Percentiles rank a stretch among this genome's conserved stretches.
Conservation (phyloP, 164 flowering plant genomes). For the Magnolia officinalis region DNA sequence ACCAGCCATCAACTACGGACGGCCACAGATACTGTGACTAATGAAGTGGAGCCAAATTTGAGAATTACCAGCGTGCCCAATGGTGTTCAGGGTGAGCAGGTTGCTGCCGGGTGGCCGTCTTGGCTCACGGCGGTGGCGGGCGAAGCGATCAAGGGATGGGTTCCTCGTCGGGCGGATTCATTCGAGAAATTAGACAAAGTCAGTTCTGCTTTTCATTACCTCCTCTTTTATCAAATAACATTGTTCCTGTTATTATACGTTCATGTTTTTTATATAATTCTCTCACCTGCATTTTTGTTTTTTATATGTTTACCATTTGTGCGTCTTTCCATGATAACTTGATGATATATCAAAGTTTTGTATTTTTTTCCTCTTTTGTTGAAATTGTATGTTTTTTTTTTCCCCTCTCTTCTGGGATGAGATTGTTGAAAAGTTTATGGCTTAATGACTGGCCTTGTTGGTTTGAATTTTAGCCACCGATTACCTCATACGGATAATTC, state of each 20-base stretch:
- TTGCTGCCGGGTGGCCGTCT: constrained; percentile 33
- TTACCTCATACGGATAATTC: too few species aligned
- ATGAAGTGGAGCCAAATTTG: constrained; percentile 9
- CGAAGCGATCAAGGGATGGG: constrained; percentile 40
- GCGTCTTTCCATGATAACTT: too few species aligned
- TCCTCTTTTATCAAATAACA: background rate
- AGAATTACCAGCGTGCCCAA: constrained; percentile 27
- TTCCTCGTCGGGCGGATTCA: constrained; percentile 35
- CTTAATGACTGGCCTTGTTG: too few species aligned
- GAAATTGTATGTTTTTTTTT: too few species aligned
- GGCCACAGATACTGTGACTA: constrained; percentile 18
- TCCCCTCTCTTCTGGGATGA: too few species aligned
- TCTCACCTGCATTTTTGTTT: background rate
- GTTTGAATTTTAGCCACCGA: too few species aligned
- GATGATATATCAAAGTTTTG: too few species aligned
- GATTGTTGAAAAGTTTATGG: too few species aligned
- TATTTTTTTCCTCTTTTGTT: too few species aligned
- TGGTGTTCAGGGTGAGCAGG: constrained; percentile 14
- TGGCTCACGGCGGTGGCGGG: constrained; percentile 37
- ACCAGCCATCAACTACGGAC: constrained; percentile 20
- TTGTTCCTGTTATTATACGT: background rate
- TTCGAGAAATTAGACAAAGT: constrained; percentile 41
- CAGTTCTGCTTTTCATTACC: constrained; percentile 9
- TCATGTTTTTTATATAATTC: background rate
- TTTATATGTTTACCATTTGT: background rate